phyloP scores from a whole-genome alignment of 345 rosid genomes.

The Hibiscus syriacus region DNA sequence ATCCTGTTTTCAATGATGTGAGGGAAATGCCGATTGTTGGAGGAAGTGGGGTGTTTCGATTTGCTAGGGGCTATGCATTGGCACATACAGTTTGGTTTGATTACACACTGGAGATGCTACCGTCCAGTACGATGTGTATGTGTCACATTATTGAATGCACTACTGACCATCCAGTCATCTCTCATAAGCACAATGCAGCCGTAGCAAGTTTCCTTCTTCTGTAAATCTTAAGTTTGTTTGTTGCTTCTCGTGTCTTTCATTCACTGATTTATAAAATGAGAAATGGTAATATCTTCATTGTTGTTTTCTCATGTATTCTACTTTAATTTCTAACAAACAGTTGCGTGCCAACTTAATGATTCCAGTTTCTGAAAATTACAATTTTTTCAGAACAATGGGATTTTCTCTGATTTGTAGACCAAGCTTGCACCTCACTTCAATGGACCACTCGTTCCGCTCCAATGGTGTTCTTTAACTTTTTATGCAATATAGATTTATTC shows the following conservation, averaged over 20 bases:
- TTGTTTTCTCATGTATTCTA: not conserved
- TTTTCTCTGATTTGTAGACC: too few relatives aligned
- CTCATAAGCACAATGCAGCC: not conserved
- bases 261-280: not conserved
- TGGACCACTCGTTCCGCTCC: too few relatives aligned
- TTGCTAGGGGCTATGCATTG: constrained; percentile 31
- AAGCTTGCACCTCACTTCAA: too few relatives aligned
- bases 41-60: constrained; percentile 36
- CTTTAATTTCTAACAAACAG: not conserved
- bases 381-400: too few relatives aligned
- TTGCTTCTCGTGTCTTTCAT: not conserved
- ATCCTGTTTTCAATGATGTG: constrained; percentile 13
- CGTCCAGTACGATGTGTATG: constrained; percentile 33
- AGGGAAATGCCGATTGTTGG: constrained; percentile 44
- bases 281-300: not conserved
- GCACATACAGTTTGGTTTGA: constrained; percentile 23
- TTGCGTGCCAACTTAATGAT: not conserved
- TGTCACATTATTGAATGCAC: constrained; percentile 19
- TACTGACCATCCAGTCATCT: not conserved
- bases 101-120: constrained; percentile 27
- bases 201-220: not conserved
- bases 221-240: not conserved
- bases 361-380: not conserved
- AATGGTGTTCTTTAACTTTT: too few relatives aligned
- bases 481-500: too few relatives aligned